Evolutionary conservation across 2,329 filamentous ascomycete genomes (phyloP).

Genomic region (Fusarium sublunatum): DNA sequence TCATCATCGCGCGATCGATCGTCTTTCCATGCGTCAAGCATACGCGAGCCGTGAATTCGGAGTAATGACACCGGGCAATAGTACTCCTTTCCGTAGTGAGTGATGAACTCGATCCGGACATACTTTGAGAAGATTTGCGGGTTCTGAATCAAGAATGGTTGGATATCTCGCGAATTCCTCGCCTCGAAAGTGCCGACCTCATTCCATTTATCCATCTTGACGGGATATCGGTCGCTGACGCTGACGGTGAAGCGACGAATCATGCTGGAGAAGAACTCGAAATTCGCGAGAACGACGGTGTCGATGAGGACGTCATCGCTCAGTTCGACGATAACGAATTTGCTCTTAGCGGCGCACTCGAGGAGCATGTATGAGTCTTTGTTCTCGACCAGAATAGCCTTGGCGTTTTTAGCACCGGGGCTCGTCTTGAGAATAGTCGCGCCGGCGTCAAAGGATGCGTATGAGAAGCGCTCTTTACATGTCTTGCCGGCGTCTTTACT

Average conservation of each 20-base stretch:
- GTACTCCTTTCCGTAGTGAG: conserved; percentile 95
- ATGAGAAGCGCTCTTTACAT: conserved; percentile 97
- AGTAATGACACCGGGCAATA: conserved; percentile 94
- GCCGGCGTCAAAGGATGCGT: conserved; percentile 96
- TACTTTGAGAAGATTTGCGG: conserved; percentile 97
- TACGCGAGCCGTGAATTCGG: conserved; percentile 93
- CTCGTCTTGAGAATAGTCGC: conserved; percentile 94
- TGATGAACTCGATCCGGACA: conserved; percentile 88
- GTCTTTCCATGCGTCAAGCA: conserved; percentile 93
- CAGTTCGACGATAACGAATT: conserved; percentile 93
- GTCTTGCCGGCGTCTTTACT: conserved; percentile 97
- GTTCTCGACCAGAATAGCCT: conserved; percentile 91
- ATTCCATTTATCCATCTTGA: conserved; percentile 92
- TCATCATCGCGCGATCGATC: conserved; percentile 68
- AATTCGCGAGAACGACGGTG: conserved; percentile 96
- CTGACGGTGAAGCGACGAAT: conserved; percentile 90
- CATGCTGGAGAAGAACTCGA: conserved; percentile 99
- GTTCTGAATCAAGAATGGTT: conserved; percentile 93
- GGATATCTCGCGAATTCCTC: conserved; percentile 90
- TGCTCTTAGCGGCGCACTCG: conserved; percentile 86
- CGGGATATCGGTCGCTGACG: conserved; percentile 93
- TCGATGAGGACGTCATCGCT: conserved; percentile 90
- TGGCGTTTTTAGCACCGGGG: conserved; percentile 84
- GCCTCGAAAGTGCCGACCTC: conserved; percentile 90
- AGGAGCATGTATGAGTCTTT: conserved; percentile 99